Conservation (phyloP, 169 alveolate genomes). For the Cryptosporidium ryanae region DNA sequence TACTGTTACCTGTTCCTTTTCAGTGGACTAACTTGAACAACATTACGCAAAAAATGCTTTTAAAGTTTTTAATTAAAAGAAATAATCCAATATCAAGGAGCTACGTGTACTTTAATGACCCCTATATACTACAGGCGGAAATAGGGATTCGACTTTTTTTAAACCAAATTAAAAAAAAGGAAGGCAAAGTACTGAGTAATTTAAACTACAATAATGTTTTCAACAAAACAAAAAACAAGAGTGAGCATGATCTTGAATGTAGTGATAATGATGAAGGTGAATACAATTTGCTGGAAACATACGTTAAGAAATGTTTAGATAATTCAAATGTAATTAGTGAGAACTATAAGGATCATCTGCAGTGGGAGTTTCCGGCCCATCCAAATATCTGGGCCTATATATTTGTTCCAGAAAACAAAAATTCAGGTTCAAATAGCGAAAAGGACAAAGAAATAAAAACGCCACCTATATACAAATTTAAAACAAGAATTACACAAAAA, state of each 20-base stretch:
- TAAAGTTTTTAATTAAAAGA: conserved; percentile 26
- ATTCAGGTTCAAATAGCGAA: background rate
- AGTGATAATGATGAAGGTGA: conserved; percentile 4
- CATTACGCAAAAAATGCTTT: conserved; percentile 23
- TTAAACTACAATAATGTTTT: background rate
- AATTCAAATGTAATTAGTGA: conserved; percentile 19
- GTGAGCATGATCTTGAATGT: too few relatives aligned
- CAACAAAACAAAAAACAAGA: background rate
- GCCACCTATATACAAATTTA: background rate
- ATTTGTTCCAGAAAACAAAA: background rate
- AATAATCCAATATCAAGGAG: conserved; percentile 15
- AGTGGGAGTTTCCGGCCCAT: conserved; percentile 71
- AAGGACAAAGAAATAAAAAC: background rate
- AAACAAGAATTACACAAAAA: background rate
- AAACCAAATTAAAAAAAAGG: background rate
- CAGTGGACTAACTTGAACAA: conserved; percentile 57
- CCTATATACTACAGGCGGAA: conserved; percentile 61
- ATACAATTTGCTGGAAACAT: conserved; percentile 33
- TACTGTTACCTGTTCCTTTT: conserved; percentile 60
- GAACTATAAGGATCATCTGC: conserved; percentile 1
- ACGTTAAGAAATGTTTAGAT: conserved; percentile 53
- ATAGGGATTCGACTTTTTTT: conserved; percentile 51
- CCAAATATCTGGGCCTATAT: conserved; percentile 70
- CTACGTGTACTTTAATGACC: conserved; percentile 37
- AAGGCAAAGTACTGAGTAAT: background rate